Evolutionary conservation across 176 grass and related monocot genomes (phyloP), one percentile per base, ranked within the genome.

Genomic region (Oropetium thomaeum): DNA sequence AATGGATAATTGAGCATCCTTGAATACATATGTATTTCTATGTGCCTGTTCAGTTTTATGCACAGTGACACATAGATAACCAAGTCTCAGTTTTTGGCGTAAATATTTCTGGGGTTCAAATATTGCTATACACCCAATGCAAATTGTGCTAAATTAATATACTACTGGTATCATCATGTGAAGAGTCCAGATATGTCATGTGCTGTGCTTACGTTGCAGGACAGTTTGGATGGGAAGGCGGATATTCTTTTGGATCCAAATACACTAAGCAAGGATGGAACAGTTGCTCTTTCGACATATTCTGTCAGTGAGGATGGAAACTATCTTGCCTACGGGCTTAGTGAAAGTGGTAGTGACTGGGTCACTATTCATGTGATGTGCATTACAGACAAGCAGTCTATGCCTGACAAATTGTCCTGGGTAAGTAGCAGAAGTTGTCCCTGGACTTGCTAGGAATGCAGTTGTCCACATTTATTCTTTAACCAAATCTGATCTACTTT

Each of bases 321-420:
- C 38, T 92, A 88, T 82, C 83, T 97, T 32, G 95, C 90, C n/a
- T 93, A 93, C 10, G 95, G 90, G 37, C 87, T 93, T 39, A 97
- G 90, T 55, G 84, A 88, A 71, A 97, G 88, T 54, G 88, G 95
- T 30, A 97, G 95, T 8, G 95, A 97, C 69, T 97, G 95, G 95
- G 76, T 97, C 67, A 83, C 83, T 12, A 87, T 97, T 78, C 68
- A 85, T 66, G 88, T 93, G 51, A 93, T 92, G 95, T 33, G 7
- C 30, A 61, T 97, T 48, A 73, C 86, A 47, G 79, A 92, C 69
- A 97, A 85, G 35, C 43, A 89, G 86, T 22, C 52, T 42, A 76
- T 78, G 73, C 31, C 81, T 39, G 95, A 93, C 38, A 93, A 84
- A 69, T 81, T 97, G 75, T 97, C 86, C 17, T 97, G 95, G 95